These are phyloP conservation scores for Sechiopsis laciniata DNA, from an alignment of 306 rosid species.

Conservation along the genomic window DNA sequence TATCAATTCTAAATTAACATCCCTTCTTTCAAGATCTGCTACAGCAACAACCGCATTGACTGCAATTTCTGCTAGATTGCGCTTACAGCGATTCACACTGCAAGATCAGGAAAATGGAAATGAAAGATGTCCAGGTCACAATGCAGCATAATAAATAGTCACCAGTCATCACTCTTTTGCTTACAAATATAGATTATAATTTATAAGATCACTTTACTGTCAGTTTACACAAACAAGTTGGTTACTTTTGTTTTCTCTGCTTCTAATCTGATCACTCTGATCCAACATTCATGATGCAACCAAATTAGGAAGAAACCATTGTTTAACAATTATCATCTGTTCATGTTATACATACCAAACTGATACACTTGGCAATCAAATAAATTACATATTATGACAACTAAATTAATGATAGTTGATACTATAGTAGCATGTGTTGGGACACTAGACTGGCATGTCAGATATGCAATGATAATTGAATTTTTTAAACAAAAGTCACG, in stretches of 20 bases:
- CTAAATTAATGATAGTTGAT: background rate
- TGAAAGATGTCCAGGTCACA: background rate
- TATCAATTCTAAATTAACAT: conserved; percentile 78
- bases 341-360: background rate
- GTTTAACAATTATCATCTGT: background rate
- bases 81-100: conserved; percentile 95
- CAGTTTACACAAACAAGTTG: background rate
- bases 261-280: background rate
- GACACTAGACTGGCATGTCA: background rate
- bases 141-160: background rate
- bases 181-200: background rate
- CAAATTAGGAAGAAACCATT: background rate
- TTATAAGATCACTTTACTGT: background rate
- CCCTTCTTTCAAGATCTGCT: conserved; percentile 94
- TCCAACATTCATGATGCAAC: background rate
- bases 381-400: background rate
- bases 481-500: background rate
- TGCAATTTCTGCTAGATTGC: conserved; percentile 89
- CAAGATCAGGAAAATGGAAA: conserved; percentile 25
- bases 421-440: background rate
- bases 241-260: background rate
- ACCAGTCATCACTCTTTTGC: background rate
- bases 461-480: background rate
- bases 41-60: conserved; percentile 93
- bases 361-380: background rate